Evolutionary conservation across 495 filamentous ascomycete species (phyloP).

Genomic region (Tuber aestivum): DNA sequence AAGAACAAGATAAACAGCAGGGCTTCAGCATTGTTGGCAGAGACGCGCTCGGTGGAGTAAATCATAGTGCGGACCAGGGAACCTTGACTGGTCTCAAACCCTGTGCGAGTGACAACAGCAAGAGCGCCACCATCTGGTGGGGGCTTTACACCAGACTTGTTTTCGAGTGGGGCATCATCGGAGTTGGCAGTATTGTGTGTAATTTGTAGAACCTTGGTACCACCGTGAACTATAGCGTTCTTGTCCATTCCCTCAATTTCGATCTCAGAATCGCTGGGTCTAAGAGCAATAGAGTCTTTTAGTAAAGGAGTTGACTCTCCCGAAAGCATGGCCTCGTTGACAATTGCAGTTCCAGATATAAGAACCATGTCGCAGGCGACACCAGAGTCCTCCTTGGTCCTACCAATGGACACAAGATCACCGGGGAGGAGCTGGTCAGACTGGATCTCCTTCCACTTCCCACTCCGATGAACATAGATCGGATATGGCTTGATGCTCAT

Average conservation of each 20-base stretch:
- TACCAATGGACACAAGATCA: conserved; percentile 89
- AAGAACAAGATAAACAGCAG: conserved; percentile 95
- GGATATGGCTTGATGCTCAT: conserved; percentile 99
- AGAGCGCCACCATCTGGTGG: conserved; percentile 88
- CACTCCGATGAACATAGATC: conserved; percentile 77
- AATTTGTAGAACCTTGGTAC: conserved; percentile 94
- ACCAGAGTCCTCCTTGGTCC: conserved; percentile 94
- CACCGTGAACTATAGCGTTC: conserved; percentile 90
- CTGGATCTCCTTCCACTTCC: conserved; percentile 79
- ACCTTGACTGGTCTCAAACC: conserved; percentile 97
- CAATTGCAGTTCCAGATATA: conserved; percentile 90
- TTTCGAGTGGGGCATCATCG: conserved; percentile 60
- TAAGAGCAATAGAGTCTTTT: conserved; percentile 91
- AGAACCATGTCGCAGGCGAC: conserved; percentile 96
- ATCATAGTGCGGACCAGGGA: conserved; percentile 99
- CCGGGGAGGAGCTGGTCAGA: conserved; percentile 94
- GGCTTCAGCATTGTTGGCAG: conserved; percentile 91
- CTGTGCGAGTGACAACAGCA: conserved; percentile 92
- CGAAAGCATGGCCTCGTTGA: conserved; percentile 98
- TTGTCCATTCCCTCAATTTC: conserved; percentile 92
- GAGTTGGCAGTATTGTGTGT: conserved; percentile 69
- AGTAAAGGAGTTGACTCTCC: conserved; percentile 94
- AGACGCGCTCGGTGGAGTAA: conserved; percentile 97
- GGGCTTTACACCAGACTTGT: conserved; percentile 66
- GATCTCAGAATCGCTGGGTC: conserved; percentile 74